Evolutionary conservation across 164 flowering plant genomes (phyloP).

Genomic region (Amborella trichopoda): DNA sequence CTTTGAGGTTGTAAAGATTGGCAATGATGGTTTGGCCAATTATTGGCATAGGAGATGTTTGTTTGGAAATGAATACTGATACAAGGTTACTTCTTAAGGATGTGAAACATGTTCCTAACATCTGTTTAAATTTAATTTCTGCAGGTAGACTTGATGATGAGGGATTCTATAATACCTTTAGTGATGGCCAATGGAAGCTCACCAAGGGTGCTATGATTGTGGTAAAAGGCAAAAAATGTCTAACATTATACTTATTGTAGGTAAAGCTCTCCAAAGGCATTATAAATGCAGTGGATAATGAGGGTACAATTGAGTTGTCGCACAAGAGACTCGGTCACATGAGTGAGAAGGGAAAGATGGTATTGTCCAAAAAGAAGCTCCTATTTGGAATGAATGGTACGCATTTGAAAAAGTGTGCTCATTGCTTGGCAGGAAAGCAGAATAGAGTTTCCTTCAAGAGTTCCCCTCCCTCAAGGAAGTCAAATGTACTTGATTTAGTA

Average conservation of each 20-base stretch:
- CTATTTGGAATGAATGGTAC: not conserved
- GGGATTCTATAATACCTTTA: not conserved
- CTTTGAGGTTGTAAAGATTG: not conserved
- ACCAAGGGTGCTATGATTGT: not conserved
- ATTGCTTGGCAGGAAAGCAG: not conserved
- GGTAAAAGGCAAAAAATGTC: not conserved
- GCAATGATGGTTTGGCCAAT: not conserved
- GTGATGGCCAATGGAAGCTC: not conserved
- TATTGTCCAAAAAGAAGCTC: conserved; percentile 3
- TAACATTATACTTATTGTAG: not conserved
- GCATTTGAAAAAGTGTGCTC: conserved; percentile 1
- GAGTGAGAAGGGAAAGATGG: not conserved
- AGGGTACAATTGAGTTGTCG: not conserved
- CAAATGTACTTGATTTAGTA: not conserved
- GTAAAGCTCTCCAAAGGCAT: not conserved
- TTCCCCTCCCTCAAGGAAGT: not conserved
- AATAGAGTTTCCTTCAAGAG: not conserved
- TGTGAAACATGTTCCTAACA: not conserved
- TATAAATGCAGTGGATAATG: not conserved
- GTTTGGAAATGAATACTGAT: not conserved
- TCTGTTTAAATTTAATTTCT: not conserved
- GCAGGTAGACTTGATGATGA: not conserved
- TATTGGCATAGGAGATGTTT: not conserved
- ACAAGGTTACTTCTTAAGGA: not conserved
- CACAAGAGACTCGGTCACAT: conserved; percentile 5